phyloP scores from a whole-genome alignment of 208 protist genomes.

The Crithidia mellificae region DNA sequence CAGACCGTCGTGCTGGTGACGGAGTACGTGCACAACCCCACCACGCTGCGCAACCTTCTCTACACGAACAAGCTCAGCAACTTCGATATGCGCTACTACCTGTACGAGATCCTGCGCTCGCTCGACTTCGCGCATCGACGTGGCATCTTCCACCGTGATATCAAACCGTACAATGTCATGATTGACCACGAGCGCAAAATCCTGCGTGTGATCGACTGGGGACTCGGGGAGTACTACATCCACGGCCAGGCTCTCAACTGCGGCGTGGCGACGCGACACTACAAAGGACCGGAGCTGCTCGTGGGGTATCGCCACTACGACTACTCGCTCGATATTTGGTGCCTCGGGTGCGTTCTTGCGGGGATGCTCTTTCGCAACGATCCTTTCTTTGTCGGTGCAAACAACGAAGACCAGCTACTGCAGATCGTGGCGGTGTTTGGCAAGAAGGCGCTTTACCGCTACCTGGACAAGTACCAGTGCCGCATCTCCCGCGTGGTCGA shows the following conservation, averaged over 20 bases:
- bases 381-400: conserved; percentile 98
- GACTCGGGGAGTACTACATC: conserved; percentile 99
- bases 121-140: conserved; percentile 97
- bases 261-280: conserved; percentile 98
- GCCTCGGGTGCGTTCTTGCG: conserved; percentile 98
- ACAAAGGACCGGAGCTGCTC: conserved; percentile 98
- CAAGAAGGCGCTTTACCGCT: conserved; percentile 93
- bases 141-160: conserved; percentile 99
- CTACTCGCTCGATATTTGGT: conserved; percentile 99
- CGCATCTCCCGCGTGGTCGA: conserved; percentile 87
- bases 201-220: conserved; percentile 98
- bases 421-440: conserved; percentile 96
- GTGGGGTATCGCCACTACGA: conserved; percentile 98
- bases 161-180: conserved; percentile 99
- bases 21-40: conserved; percentile 98
- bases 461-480: conserved; percentile 97
- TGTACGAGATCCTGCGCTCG: conserved; percentile 96
- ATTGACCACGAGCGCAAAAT: conserved; percentile 97
- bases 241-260: conserved; percentile 98
- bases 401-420: conserved; percentile 99
- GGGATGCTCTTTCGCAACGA: conserved; percentile 98
- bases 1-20: conserved; percentile 98
- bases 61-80: conserved; percentile 91
- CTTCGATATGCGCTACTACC: conserved; percentile 98
- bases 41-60: conserved; percentile 96